Evolutionary conservation across 305 asterid species (phyloP).

Genomic region (Plantago coronopus): DNA sequence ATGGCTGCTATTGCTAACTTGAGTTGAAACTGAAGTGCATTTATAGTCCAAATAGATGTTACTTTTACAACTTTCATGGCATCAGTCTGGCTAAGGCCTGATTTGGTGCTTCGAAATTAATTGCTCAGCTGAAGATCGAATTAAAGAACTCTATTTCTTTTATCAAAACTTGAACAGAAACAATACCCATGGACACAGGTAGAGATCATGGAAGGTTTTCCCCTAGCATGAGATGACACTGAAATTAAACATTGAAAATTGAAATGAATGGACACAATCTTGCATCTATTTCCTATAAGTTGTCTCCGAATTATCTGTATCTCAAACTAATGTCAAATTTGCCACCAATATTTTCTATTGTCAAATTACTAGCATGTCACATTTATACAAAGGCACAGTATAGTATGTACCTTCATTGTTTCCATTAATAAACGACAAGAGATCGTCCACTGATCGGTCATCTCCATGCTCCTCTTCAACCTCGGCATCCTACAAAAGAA

Average conservation of each 20-base stretch:
- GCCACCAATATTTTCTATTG: background rate
- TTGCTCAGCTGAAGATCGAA: slow-evolving; percentile 3
- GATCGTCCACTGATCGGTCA: slow-evolving; percentile 93
- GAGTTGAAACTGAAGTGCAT: background rate
- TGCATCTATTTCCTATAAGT: background rate
- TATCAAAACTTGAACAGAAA: background rate
- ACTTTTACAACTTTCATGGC: background rate
- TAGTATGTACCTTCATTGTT: slow-evolving; percentile 53
- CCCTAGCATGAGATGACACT: background rate
- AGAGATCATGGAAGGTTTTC: background rate
- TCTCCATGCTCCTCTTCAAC: slow-evolving; percentile 81
- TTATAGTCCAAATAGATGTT: background rate
- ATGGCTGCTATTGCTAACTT: background rate
- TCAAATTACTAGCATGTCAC: background rate
- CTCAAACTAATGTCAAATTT: background rate
- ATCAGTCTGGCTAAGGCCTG: background rate
- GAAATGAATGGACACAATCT: background rate
- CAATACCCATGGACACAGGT: background rate
- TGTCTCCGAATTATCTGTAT: background rate
- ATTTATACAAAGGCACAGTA: background rate
- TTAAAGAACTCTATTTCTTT: background rate
- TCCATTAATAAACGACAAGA: slow-evolving; percentile 85
- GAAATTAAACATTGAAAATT: background rate
- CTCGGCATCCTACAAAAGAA: slow-evolving; percentile 58
- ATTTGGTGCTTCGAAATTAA: background rate